A percentile compares a stretch with the other conserved stretches of the same genome.
Evolutionary conservation across 2,329 filamentous ascomycete species (phyloP).

Genomic region (Albophoma yamanashiensis): DNA sequence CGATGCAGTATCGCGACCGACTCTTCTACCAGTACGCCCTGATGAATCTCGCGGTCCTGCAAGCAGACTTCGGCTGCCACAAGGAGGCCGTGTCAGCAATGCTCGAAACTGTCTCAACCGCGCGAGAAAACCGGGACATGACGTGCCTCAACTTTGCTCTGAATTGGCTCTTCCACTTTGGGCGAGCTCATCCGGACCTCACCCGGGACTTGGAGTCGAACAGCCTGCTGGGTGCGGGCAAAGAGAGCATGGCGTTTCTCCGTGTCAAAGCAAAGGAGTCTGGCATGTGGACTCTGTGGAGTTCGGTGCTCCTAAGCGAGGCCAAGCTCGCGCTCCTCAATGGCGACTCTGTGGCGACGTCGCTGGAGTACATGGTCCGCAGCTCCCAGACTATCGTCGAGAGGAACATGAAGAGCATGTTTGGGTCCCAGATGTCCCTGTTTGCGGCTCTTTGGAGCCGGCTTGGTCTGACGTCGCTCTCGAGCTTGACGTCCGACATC

Average conservation of each 20-base stretch:
- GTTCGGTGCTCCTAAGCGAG: conserved; percentile 75
- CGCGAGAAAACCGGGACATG: conserved; percentile 85
- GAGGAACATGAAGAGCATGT: conserved; percentile 60
- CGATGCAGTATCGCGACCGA: conserved; percentile 73
- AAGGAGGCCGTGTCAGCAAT: conserved; percentile 86
- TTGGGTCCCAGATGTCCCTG: conserved; percentile 65
- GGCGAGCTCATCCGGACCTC: conserved; percentile 71
- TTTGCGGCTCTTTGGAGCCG: conserved; percentile 65
- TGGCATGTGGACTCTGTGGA: conserved; percentile 76
- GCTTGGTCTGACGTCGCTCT: conserved; percentile 50
- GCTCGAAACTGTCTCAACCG: conserved; percentile 91
- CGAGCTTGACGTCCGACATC: conserved; percentile 55
- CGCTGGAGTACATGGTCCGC: conserved; percentile 71
- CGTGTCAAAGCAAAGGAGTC: conserved; percentile 78
- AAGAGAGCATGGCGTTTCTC: conserved; percentile 73
- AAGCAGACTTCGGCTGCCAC: conserved; percentile 90
- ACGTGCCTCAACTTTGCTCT: conserved; percentile 89
- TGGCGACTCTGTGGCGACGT: conserved; percentile 51
- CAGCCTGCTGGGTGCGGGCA: conserved; percentile 66
- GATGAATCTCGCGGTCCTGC: conserved; percentile 84
- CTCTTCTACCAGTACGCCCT: conserved; percentile 91
- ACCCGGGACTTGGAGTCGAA: conserved; percentile 59
- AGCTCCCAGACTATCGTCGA: conserved; percentile 74
- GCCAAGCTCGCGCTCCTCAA: conserved; percentile 68
- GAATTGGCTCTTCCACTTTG: conserved; percentile 92